Base-by-base conservation (phyloP, 2,329 filamentous ascomycete species). In the Claviceps sp. region DNA sequence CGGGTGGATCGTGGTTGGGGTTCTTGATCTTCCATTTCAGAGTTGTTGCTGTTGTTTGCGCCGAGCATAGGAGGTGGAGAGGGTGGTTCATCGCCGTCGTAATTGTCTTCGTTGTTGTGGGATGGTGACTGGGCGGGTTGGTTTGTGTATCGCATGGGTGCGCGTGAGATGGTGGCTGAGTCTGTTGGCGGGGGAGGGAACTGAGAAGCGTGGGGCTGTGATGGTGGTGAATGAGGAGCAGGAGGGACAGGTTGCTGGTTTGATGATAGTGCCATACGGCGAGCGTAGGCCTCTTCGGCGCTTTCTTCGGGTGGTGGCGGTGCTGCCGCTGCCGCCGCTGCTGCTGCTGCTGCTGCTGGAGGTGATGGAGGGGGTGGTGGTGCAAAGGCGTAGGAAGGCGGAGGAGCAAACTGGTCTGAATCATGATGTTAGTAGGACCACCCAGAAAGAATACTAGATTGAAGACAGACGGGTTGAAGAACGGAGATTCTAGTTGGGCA, bases 91-190 rank as follows among this genome's bases (percentile, higher is more conserved):
- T 47, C 45, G 43, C 69, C 63, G 26, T 67, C 65, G 37, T 69
- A 34, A 34, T 34, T 63, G 55, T 47, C 45, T 45, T 69, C 63
- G 26, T 67, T 65, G 38, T 69, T 62, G 42, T 68, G 64, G 38
- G 43, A 36, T 4, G 59, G 55, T 7, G 55, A 17, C 26, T 55
- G 49, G 11, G 55, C 36, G 14, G 60, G 52, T 54, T 65, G 63
- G 5, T 57, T 74, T 65, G 57, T 74, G 66, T 95, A 95, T 56
- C 83, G 83, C 11, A 95, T 79, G 1, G 89, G 87, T 0, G 85
- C 83, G 43, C 84, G 79, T 43, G 87, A 86, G 63, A 94, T 91
- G 7, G 80, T 83, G 11, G 77, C 72, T n/a, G 72, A 62, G 44
- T 66, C 66, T 29, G 63, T 71, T 59, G 70, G 62, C 5, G 70